phyloP scores from a whole-genome alignment of 2,329 filamentous ascomycete species.

The Ceratocystis variospora region DNA sequence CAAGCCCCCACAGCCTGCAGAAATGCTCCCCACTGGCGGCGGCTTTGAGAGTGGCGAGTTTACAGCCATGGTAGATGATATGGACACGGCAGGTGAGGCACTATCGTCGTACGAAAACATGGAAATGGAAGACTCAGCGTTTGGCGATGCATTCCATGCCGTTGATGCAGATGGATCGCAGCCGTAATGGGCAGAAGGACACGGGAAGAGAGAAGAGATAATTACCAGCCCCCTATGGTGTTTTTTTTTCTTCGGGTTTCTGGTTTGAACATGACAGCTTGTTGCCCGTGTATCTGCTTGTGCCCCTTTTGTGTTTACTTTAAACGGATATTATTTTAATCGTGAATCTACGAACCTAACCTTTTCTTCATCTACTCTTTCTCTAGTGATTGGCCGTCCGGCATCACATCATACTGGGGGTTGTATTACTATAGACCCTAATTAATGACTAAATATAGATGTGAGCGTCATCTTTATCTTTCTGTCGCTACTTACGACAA shows the following conservation, averaged over 20 bases:
- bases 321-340: no score
- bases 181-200: slow-evolving; percentile 26
- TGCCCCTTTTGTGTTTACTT: neutral
- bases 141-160: slow-evolving; percentile 69
- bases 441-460: no score
- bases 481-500: no score
- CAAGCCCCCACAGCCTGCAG: neutral
- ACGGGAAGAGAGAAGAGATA: neutral
- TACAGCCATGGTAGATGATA: slow-evolving; percentile 48
- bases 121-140: slow-evolving; percentile 66
- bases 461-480: no score
- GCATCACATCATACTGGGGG: no score
- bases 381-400: no score
- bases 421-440: no score
- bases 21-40: slow-evolving; percentile 15
- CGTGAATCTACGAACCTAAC: no score
- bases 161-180: slow-evolving; percentile 31
- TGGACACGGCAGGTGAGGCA: slow-evolving; percentile 60
- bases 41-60: slow-evolving; percentile 47
- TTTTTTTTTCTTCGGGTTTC: no score
- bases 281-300: neutral
- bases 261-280: no score
- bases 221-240: no score
- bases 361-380: no score
- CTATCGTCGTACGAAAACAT: slow-evolving; percentile 50